Base-by-base conservation (phyloP, 768 basidiomycete genomes). In the Termitomyces sp. region DNA sequence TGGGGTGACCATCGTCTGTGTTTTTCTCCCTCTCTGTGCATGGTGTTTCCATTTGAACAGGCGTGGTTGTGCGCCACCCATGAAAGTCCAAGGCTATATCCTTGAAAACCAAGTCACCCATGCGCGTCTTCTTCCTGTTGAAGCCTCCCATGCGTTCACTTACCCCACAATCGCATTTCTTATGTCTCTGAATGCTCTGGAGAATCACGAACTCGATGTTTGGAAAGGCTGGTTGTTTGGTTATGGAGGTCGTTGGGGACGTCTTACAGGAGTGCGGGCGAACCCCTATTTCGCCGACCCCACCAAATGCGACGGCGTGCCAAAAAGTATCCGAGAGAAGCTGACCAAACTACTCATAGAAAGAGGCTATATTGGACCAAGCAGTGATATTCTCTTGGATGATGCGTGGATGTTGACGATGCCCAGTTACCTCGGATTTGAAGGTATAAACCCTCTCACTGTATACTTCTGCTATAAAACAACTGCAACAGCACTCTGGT, bases 391-490 rank as follows among this genome's bases (percentile, higher is more conserved):
- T 14, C 47, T 51, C 3, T 35, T 85, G 5, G 69, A 74, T 6
- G 82, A 81, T 55, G 77, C 79, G 0, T 91, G 86, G 85, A 78
- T 89, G 73, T 71, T 89, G 69, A 86, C 87, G 2, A 87, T 88
- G 83, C 87, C 87, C 3, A 81, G 77, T 51, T 80, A 82, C 50
- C 55, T 84, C 28, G 87, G 87, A 0, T 79, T 75, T 50, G 83
- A 86, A 63, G 88, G 84, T 0, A 84, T 88, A 51, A 88, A 88
- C 56, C 88, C 88, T 0, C 68, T 88, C 42, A 82, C 82, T 1
- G 80, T 85, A 24, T 88, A 87, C 66, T 87, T 81, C 58, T 78
- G 81, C 62, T 88, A 88, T 63, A 64, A 71, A 42, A 55, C 64
- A 5, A 66, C 9, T 35, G 48, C 5, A 17, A n/a, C 48, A 28